These are phyloP conservation scores for Didymella segeticola DNA, from an alignment of 2,329 filamentous ascomycete species.

Conservation along the genomic window DNA sequence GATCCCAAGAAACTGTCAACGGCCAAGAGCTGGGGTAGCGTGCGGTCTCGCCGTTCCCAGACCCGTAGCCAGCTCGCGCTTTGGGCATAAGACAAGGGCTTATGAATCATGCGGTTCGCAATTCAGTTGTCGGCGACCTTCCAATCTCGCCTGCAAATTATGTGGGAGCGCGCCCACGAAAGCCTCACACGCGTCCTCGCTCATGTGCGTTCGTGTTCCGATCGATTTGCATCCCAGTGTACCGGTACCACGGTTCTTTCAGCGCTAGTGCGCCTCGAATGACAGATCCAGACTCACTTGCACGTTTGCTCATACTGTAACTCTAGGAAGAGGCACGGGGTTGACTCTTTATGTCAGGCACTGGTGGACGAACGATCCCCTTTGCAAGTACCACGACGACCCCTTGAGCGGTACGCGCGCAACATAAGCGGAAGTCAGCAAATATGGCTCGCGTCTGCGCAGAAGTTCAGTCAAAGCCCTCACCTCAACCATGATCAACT, in stretches of 20 bases:
- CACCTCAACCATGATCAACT: background rate
- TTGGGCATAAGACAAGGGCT: background rate
- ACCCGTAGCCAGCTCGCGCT: background rate
- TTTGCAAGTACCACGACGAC: background rate
- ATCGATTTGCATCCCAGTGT: background rate
- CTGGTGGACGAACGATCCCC: no score
- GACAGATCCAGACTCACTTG: background rate
- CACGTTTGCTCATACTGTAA: background rate
- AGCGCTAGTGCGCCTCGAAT: background rate
- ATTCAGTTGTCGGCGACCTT: background rate
- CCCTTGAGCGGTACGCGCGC: background rate
- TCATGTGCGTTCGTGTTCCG: background rate
- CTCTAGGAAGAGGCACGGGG: background rate
- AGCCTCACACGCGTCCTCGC: background rate
- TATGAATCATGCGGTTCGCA: background rate
- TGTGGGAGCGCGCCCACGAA: background rate
- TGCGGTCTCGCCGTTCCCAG: background rate
- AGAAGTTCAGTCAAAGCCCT: background rate
- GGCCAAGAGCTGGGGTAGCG: conserved; percentile 1
- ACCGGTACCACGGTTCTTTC: background rate
- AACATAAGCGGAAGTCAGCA: no score
- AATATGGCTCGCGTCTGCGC: background rate
- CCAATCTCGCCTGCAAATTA: background rate
- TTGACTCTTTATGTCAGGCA: background rate
- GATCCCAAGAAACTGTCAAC: background rate